Conservation (phyloP, 345 rosid genomes). For the Sapria himalayana region DNA sequence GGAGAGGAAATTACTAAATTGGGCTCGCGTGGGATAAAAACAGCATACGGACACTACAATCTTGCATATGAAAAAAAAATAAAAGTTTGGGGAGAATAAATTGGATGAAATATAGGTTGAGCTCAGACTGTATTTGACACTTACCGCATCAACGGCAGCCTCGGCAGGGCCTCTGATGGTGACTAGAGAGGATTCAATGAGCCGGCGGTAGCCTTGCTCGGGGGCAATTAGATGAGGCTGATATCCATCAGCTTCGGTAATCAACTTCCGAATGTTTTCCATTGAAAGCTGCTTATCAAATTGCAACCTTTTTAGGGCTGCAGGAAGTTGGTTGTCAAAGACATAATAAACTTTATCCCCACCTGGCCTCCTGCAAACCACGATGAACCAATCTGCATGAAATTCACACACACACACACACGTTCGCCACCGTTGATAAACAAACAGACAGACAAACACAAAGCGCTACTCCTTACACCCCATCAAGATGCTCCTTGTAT, state of each 20-base stretch:
- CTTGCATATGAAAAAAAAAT: background rate
- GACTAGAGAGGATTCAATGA: slow-evolving; percentile 73
- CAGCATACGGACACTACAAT: background rate
- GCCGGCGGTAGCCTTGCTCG: slow-evolving; percentile 97
- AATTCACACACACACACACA: background rate
- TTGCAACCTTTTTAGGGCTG: slow-evolving; percentile 92
- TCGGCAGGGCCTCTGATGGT: slow-evolving; percentile 97
- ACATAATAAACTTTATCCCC: slow-evolving; percentile 89
- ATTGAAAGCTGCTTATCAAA: slow-evolving; percentile 95
- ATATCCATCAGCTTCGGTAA: slow-evolving; percentile 99
- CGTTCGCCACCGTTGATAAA: background rate
- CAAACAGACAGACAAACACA: background rate
- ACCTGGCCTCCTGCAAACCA: slow-evolving; percentile 64
- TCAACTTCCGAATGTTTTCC: slow-evolving; percentile 91
- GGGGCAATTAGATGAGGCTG: slow-evolving; percentile 99
- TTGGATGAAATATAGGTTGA: background rate
- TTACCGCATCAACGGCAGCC: slow-evolving; percentile 97
- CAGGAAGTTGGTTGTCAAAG: slow-evolving; percentile 96
- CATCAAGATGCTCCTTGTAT: slow-evolving; percentile 93
- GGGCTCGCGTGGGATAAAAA: no score
- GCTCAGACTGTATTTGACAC: slow-evolving; percentile 7
- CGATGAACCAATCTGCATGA: slow-evolving; percentile 3
- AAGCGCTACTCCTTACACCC: slow-evolving; percentile 45
- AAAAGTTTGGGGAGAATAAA: background rate
- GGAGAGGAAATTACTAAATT: no score